Base-by-base conservation (phyloP, 2,329 filamentous ascomycete genomes). In the Aspergillaceae sp. region DNA sequence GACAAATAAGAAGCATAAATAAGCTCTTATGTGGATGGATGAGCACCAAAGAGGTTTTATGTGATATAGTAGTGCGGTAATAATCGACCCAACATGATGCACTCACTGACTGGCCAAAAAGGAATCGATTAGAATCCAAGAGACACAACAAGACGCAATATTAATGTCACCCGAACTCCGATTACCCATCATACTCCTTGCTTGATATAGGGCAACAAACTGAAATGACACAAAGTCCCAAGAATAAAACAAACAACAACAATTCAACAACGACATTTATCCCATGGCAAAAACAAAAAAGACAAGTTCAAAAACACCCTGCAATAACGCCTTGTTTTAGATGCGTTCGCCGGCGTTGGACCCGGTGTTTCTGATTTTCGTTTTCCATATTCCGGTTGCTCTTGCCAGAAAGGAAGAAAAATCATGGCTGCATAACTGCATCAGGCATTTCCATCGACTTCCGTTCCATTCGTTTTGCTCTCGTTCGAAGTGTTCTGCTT, bases 341-440 rank as follows among this genome's bases (percentile, higher is more conserved):
- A 60, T 59, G 57, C 57, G 51, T 19, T 53, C 43, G 46, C 44
- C 34, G 45, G 48, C 45, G 8, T 36, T n/a, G n/a, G 34, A 36
- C 19, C 34, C 34, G 34, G 34, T 19, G 34, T 19, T 36, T 19
- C 8, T n/a, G n/a, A n/a, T 36, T 19, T n/a, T 19, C 26, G n/a
- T 36, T 19, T 19, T 36, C 26, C 45, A 44, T 45, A 46, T 47
- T 41, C 29, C 29, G 7, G 26, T 7, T 42, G n/a, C 38, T 33
- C 37, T 19, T 19, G n/a, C 34, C 7, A 19, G 10, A 11, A 36
- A n/a, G 26, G 7, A 36, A n/a, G 2, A 19, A 36, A 19, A 35
- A 4, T 32, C 50, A 64, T 52, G 54, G 52, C 44, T 59, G 57
- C 62, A 64, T 64, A 40, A 60, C 57, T 33, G 56, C 49, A 43